Evolutionary conservation across 768 basidiomycete genomes (phyloP).

Genomic region (Boletellus ananas): DNA sequence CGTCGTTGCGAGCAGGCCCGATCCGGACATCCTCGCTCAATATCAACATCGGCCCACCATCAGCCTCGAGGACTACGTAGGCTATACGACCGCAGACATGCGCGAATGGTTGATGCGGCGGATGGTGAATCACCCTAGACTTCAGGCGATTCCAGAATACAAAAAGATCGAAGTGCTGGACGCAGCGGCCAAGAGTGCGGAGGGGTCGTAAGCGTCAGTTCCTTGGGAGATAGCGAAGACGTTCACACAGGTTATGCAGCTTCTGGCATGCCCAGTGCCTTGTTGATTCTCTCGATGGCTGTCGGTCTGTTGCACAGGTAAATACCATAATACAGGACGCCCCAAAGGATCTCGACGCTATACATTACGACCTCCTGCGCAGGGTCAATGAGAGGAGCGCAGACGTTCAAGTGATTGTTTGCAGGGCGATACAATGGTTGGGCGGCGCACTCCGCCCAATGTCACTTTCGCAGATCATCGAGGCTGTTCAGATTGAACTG

Average conservation of each 20-base stretch:
- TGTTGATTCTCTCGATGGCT: slow-evolving; percentile 24
- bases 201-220: slow-evolving; percentile 20
- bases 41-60: slow-evolving; percentile 20
- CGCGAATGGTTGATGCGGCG: slow-evolving; percentile 24
- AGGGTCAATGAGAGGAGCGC: slow-evolving; percentile 20
- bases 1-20: slow-evolving; percentile 22
- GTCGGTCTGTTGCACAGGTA: slow-evolving; percentile 24
- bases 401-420: slow-evolving; percentile 24
- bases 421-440: slow-evolving; percentile 22
- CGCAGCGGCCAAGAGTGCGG: slow-evolving; percentile 1
- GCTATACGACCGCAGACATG: slow-evolving; percentile 19
- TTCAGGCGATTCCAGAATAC: slow-evolving; percentile 19
- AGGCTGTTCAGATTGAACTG: slow-evolving; percentile 29
- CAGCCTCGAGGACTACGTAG: slow-evolving; percentile 22
- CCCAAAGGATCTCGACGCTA: slow-evolving; percentile 19
- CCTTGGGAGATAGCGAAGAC: not conserved
- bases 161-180: slow-evolving; percentile 23
- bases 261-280: slow-evolving; percentile 30
- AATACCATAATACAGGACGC: slow-evolving; percentile 15
- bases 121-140: slow-evolving; percentile 22
- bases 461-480: slow-evolving; percentile 25
- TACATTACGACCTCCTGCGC: slow-evolving; percentile 20
- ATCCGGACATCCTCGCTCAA: slow-evolving; percentile 13
- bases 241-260: slow-evolving; percentile 8
- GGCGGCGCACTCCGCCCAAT: slow-evolving; percentile 26